These are phyloP conservation scores for Mucor racemosus DNA, from an alignment of 371 early-diverging fungal species.

Conservation along the genomic window DNA sequence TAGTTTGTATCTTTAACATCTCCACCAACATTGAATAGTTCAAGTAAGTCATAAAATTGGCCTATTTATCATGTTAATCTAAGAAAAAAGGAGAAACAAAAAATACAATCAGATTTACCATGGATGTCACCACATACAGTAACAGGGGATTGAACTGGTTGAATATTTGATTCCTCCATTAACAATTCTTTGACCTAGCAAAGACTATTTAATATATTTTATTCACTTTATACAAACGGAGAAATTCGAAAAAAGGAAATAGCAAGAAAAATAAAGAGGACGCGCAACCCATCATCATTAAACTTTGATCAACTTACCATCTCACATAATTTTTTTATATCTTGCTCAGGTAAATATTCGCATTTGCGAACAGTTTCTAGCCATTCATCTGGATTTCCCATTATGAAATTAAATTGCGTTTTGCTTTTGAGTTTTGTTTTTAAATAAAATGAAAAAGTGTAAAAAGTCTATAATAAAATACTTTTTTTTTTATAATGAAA, in stretches of 20 bases:
- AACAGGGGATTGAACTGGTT: slow-evolving; percentile 94
- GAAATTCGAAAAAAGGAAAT: not conserved
- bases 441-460: not conserved
- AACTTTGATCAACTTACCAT: slow-evolving; percentile 56
- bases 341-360: slow-evolving; percentile 90
- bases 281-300: not conserved
- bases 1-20: slow-evolving; percentile 98
- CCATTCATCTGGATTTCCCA: slow-evolving; percentile 73
- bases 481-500: slow-evolving; percentile 1
- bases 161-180: slow-evolving; percentile 96
- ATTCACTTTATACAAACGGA: not conserved
- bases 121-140: slow-evolving; percentile 99
- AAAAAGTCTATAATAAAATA: not conserved
- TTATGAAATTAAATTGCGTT: slow-evolving; percentile 17
- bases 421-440: not conserved
- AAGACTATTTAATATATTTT: not conserved
- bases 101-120: slow-evolving; percentile 49
- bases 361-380: slow-evolving; percentile 71
- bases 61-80: slow-evolving; percentile 43
- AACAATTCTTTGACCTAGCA: slow-evolving; percentile 91
- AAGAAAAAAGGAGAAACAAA: not conserved
- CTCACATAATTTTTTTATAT: slow-evolving; percentile 95
- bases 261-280: not conserved
- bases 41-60: slow-evolving; percentile 98
- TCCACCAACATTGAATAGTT: slow-evolving; percentile 98